Base-by-base conservation (phyloP, 495 filamentous ascomycete genomes). In the Penicillium malachiteum region DNA sequence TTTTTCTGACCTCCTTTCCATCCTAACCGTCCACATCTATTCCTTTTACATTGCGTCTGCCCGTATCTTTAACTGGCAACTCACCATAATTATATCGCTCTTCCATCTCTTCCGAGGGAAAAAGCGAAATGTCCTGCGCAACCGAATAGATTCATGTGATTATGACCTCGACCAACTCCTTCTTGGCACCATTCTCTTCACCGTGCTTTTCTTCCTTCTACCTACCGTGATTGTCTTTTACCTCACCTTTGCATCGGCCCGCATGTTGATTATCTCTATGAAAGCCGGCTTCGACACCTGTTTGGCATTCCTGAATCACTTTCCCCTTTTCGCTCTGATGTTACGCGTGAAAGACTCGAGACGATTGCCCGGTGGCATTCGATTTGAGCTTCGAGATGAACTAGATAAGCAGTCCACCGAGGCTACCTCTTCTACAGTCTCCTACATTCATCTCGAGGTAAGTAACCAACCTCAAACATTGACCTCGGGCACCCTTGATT, bases 41-140 rank as follows among this genome's bases (percentile, higher is more conserved):
- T 93, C 87, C 38, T 99, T 97, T 72, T 99, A 99, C 71, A 88
- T 96, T 39, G 93, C 94, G 39, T 95, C 90, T 5, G 94, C 94
- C 5, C 86, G 93, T 8, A 97, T 99, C 52, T 99, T 92, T 72
- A 90, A 96, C 72, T 97, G 94, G 93, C 95, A 99, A 65, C 84
- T 97, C 34, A 96, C 86, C 26, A 97, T 97, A 52, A 87, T 99
- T 47, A 87, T 93, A 45, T 97, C 93, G 17, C 86, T 97, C 31
- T 99, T 99, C 73, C 94, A 99, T 73, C 83, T 99, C 2, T 99
- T 99, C 64, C 89, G 91, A 18, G 94, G 94, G 45, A 97, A 97
- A 68, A 99, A 99, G 66, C 86, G 94, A 55, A 99, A 99, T 56
- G 91, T 99, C 7, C 83, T 99, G 11, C 86, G 94, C 58, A 97